Evolutionary conservation across 2,329 filamentous ascomycete genomes (phyloP), one percentile per base, ranked within the genome.

Genomic region (Erysiphe pulchra): DNA sequence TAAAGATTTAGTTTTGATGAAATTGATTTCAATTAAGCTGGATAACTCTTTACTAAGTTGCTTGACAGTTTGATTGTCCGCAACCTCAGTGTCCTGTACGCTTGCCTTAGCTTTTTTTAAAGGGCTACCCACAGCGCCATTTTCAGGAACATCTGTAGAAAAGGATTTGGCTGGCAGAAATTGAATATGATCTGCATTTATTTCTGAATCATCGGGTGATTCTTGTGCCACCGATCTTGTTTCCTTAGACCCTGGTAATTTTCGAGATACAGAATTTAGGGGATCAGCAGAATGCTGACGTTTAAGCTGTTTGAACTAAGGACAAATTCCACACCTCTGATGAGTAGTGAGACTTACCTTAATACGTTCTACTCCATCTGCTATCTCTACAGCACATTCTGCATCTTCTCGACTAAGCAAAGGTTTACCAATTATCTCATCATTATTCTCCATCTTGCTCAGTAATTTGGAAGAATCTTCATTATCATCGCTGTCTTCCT

Each of bases 281-380:
- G 75, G 76, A 44, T 85, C 81, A 36, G 70, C 72, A 10, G 81
- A 86, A 58, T 84, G 80, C 51, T 80, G 77, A 51, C 81, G 72
- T 66, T 87, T 87, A 50, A 87, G 73, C 81, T 86, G 55, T 28
- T 14, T n/a, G 6, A 46, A 60, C 49, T 63, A 49, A 62, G 52
- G 40, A 45, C 16, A 18, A 46, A 34, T 37, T 10, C 13, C 42
- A 18, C 18, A 20, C 17, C 18, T 33, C 20, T 16, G n/a, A 6
- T 18, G 8, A 14, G 13, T 11, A 44, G 4, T 38, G 12, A 24
- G 46, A 49, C 72, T 56, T 67, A 84, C 82, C 62, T 77, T 80
- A 60, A 90, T 87, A 53, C 83, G 77, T 54, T 82, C 73, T 44
- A 90, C 80, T 42, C 81, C 80, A 50, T 86, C 82, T 38, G 79